phyloP scores from a whole-genome alignment of 169 alveolate species.

The Eimeria necatrix region DNA sequence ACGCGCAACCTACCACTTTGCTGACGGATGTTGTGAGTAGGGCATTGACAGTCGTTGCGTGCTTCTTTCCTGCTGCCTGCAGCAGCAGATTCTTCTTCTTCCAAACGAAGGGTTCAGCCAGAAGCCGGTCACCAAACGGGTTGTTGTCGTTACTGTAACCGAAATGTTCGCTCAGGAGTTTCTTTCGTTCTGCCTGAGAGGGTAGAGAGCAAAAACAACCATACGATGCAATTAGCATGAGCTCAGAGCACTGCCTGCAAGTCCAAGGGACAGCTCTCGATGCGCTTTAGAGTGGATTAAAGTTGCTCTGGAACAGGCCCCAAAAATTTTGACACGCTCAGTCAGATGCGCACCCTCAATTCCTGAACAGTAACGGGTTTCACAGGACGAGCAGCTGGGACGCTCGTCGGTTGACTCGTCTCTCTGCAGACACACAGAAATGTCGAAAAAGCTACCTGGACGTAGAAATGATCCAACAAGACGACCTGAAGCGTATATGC shows the following conservation, averaged over 20 bases:
- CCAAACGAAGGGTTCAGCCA: conserved; percentile 83
- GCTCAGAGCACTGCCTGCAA: too few species aligned
- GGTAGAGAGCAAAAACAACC: background rate
- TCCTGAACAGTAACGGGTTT: conserved; percentile 53
- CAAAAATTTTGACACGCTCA: too few species aligned
- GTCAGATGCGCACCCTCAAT: conserved; percentile 3
- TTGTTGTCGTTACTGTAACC: conserved; percentile 81
- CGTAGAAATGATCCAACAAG: too few species aligned
- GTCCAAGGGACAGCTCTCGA: too few species aligned
- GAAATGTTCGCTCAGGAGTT: conserved; percentile 79
- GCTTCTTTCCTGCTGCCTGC: conserved; percentile 76
- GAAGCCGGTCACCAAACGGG: conserved; percentile 81
- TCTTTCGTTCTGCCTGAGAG: conserved; percentile 75
- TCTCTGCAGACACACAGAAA: background rate
- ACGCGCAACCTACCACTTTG: conserved; percentile 74
- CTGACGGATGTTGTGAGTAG: conserved; percentile 67
- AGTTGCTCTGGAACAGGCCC: too few species aligned
- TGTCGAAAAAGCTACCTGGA: too few species aligned
- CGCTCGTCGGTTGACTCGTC: background rate
- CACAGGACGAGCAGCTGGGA: conserved; percentile 3
- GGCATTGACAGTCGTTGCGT: conserved; percentile 68
- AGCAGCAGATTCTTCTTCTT: conserved; percentile 78
- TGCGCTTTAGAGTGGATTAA: too few species aligned
- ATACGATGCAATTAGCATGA: too few species aligned
- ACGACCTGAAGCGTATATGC: too few species aligned